These are phyloP conservation scores for Byssoonygena ceratinophila DNA, from an alignment of 2,329 filamentous ascomycete species.

Conservation along the genomic window DNA sequence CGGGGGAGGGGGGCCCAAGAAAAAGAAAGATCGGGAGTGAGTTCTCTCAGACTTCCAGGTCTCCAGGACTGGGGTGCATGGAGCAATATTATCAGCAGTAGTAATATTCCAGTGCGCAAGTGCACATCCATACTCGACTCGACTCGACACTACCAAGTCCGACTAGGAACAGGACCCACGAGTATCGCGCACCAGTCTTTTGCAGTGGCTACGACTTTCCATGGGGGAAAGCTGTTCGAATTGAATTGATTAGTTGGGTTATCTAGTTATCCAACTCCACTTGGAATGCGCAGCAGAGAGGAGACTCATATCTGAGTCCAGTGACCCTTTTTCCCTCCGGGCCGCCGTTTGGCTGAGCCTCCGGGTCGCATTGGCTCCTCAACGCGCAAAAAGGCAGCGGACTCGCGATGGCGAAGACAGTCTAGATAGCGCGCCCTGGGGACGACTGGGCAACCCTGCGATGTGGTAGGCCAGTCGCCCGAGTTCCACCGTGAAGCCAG, in stretches of 20 bases:
- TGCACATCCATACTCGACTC: not conserved
- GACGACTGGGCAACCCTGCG: conserved; percentile 8
- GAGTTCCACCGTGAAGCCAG: conserved; percentile 9
- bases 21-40: conserved; percentile 1
- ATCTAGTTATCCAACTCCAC: conserved; percentile 1
- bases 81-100: not conserved
- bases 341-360: too few relatives aligned
- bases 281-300: conserved; percentile 3
- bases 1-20: not conserved
- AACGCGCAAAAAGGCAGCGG: too few relatives aligned
- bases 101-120: not conserved
- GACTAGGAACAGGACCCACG: conserved; percentile 2
- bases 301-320: not conserved
- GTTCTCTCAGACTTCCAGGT: not conserved
- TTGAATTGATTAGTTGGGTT: not conserved
- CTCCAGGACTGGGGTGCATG: not conserved
- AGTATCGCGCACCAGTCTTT: not conserved
- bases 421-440: not conserved
- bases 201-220: too few relatives aligned
- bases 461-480: conserved; percentile 12
- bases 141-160: not conserved
- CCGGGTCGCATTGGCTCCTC: too few relatives aligned
- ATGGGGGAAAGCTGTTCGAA: too few relatives aligned
- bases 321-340: not conserved
- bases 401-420: not conserved